A percentile compares a stretch with the other conserved stretches of the same genome.
Conservation (phyloP, 768 basidiomycete species). For the Suillus sp. region DNA sequence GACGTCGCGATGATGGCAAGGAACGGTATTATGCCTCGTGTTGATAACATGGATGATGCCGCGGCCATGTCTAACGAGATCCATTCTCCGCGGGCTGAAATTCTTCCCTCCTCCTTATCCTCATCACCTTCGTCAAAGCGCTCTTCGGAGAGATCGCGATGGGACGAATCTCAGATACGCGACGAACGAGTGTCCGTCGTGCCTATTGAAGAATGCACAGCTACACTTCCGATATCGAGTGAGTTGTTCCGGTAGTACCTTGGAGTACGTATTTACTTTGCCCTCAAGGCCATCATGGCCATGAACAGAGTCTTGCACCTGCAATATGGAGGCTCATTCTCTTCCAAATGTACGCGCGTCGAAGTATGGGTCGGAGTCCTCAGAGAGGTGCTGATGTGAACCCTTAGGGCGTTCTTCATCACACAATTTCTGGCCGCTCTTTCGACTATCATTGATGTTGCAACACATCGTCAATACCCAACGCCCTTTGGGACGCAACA, state of each 20-base stretch:
- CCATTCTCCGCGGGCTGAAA: background rate
- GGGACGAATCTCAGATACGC: background rate
- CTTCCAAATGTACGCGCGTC: slow-evolving; percentile 50
- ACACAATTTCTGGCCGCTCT: slow-evolving; percentile 52
- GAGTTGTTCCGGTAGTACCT: background rate
- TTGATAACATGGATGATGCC: background rate
- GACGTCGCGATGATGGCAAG: background rate
- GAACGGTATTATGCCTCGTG: background rate
- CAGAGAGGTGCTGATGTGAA: slow-evolving; percentile 6
- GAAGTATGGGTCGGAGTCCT: slow-evolving; percentile 17
- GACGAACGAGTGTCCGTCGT: background rate
- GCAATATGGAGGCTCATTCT: slow-evolving; percentile 54
- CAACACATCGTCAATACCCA: slow-evolving; percentile 38
- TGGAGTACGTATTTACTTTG: background rate
- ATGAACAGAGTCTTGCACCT: slow-evolving; percentile 33
- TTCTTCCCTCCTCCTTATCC: background rate
- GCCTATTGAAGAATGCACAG: background rate
- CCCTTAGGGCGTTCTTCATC: slow-evolving; percentile 43
- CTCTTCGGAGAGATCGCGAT: background rate
- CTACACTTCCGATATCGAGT: slow-evolving; percentile 7
- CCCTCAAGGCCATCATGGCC: background rate
- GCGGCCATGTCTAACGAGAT: background rate
- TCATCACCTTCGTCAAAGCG: background rate
- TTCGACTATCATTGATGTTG: slow-evolving; percentile 54
- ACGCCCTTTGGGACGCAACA: slow-evolving; percentile 67